Conservation (phyloP, 257 asterid genomes). For the Avicennia marina region DNA sequence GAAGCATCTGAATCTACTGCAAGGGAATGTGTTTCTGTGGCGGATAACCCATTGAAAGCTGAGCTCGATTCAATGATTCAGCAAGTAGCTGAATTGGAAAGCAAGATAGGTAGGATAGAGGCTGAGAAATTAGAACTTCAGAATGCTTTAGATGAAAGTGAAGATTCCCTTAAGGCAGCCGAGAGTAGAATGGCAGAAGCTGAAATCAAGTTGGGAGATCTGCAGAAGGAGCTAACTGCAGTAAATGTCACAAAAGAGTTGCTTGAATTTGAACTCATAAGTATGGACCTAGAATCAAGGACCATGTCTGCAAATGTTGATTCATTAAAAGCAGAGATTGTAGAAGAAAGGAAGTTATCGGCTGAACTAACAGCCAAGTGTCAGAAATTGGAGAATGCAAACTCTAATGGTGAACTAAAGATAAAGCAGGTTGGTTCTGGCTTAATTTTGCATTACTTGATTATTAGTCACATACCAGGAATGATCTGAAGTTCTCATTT, state of each 20-base stretch:
- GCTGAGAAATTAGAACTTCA: slow-evolving; percentile 44
- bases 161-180: slow-evolving; percentile 28
- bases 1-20: no score
- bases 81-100: slow-evolving; percentile 46
- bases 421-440: slow-evolving; percentile 48
- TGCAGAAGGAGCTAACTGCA: slow-evolving; percentile 31
- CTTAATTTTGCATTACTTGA: neutral
- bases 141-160: slow-evolving; percentile 30
- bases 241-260: slow-evolving; percentile 35
- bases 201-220: slow-evolving; percentile 27
- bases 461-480: neutral
- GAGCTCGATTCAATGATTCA: slow-evolving; percentile 42
- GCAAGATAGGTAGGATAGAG: slow-evolving; percentile 42
- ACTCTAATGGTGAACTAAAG: slow-evolving; percentile 35
- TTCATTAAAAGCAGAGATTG: slow-evolving; percentile 27
- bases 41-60: slow-evolving; percentile 28
- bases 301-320: slow-evolving; percentile 29
- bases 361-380: slow-evolving; percentile 32
- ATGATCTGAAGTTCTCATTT: no score
- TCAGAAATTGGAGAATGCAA: slow-evolving; percentile 35
- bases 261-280: slow-evolving; percentile 40
- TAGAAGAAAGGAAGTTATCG: slow-evolving; percentile 30
- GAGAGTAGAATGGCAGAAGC: slow-evolving; percentile 28
- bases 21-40: slow-evolving; percentile 30
- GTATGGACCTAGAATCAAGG: slow-evolving; percentile 48